Evolutionary conservation across 345 rosid species (phyloP).

Genomic region (Linum usitatissimum): DNA sequence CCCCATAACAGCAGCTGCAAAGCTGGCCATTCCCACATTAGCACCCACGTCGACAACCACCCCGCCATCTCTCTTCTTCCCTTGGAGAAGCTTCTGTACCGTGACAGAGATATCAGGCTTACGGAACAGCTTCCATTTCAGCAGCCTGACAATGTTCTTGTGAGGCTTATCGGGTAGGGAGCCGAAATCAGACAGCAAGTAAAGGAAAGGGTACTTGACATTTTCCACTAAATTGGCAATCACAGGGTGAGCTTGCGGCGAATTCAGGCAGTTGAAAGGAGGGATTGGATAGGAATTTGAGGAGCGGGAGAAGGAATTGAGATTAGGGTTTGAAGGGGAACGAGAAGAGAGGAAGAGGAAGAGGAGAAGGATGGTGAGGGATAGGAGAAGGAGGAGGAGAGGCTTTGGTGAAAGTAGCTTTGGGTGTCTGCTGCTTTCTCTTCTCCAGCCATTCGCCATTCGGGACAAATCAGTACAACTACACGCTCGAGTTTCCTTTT

Average conservation of each 20-base stretch:
- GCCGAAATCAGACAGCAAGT: slow-evolving; percentile 80
- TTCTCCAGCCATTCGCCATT: slow-evolving; percentile 40
- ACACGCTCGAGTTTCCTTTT: neutral
- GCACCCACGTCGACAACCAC: slow-evolving; percentile 87
- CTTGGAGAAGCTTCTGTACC: slow-evolving; percentile 60
- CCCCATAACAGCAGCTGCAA: slow-evolving; percentile 92
- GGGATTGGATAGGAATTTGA: slow-evolving; percentile 26
- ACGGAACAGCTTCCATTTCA: slow-evolving; percentile 85
- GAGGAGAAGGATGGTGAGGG: slow-evolving; percentile 31
- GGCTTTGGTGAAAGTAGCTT: slow-evolving; percentile 42
- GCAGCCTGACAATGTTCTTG: slow-evolving; percentile 77
- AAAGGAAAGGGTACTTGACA: slow-evolving; percentile 64
- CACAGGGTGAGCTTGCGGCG: slow-evolving; percentile 76
- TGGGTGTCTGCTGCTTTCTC: slow-evolving; percentile 24
- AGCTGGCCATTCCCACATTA: slow-evolving; percentile 95
- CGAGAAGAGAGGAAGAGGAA: slow-evolving; percentile 21
- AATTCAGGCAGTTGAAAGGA: slow-evolving; percentile 57
- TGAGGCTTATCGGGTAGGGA: slow-evolving; percentile 86
- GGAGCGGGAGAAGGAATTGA: slow-evolving; percentile 1
- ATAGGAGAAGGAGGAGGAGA: slow-evolving; percentile 27
- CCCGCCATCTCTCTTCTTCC: slow-evolving; percentile 40
- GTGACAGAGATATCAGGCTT: slow-evolving; percentile 85
- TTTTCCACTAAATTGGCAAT: slow-evolving; percentile 80
- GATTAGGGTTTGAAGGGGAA: slow-evolving; percentile 13
- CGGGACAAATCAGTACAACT: neutral